Conservation (phyloP, 495 filamentous ascomycete species). For the Cercophora scortea region DNA sequence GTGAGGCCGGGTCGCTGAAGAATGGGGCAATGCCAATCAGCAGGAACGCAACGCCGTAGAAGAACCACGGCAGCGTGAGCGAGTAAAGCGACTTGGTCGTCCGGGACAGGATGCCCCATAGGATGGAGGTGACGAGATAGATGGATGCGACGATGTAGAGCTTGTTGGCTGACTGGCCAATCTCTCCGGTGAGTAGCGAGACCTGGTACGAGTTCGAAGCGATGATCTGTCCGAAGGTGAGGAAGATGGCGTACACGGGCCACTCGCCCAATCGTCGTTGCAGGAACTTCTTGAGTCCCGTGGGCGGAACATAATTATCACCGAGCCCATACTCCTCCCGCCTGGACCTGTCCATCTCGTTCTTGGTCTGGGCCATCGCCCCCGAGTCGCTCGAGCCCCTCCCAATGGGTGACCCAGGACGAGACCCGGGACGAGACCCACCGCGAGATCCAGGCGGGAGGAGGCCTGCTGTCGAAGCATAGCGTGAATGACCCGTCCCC, state of each 20-base stretch:
- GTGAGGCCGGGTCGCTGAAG: slow-evolving; percentile 16
- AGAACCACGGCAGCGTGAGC: slow-evolving; percentile 39
- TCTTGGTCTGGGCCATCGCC: slow-evolving; percentile 27
- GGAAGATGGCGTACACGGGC: slow-evolving; percentile 60
- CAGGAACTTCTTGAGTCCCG: slow-evolving; percentile 44
- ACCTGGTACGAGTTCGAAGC: slow-evolving; percentile 59
- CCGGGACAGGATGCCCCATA: slow-evolving; percentile 33
- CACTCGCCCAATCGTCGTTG: slow-evolving; percentile 40
- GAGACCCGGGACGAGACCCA: too few relatives aligned
- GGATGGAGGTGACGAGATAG: slow-evolving; percentile 46
- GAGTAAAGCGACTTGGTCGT: slow-evolving; percentile 24
- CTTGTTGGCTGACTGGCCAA: slow-evolving; percentile 46
- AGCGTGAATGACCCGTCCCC: slow-evolving; percentile 5
- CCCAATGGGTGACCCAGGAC: slow-evolving; percentile 28
- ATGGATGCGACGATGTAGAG: slow-evolving; percentile 52
- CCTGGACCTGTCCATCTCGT: slow-evolving; percentile 5
- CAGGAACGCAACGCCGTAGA: slow-evolving; percentile 54
- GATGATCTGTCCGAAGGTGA: slow-evolving; percentile 58
- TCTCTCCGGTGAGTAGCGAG: slow-evolving; percentile 49
- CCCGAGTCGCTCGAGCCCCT: slow-evolving; percentile 10
- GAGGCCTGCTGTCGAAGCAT: slow-evolving; percentile 22
- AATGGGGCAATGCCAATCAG: slow-evolving; percentile 56
- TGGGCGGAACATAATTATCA: slow-evolving; percentile 54
- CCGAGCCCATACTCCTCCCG: slow-evolving; percentile 50
- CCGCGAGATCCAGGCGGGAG: slow-evolving; percentile 15